A percentile compares a stretch with the other conserved stretches of the same genome.
Conservation (phyloP, 805 yeast species). For the Dipodascopsis tothii region DNA sequence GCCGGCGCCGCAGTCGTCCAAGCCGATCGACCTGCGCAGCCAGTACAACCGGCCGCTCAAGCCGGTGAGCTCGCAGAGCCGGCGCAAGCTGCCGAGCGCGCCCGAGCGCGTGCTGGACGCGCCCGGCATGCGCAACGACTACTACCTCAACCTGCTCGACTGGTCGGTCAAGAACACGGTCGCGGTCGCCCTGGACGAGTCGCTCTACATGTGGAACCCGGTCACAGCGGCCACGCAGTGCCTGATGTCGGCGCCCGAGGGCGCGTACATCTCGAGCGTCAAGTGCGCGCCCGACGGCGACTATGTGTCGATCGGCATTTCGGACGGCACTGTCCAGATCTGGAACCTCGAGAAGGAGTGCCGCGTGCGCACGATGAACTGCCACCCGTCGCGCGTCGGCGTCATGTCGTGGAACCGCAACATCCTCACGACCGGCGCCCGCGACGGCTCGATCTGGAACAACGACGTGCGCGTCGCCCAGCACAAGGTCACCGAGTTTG, state of each 20-base stretch:
- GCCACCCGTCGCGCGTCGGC: conserved; percentile 69
- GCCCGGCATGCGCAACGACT: conserved; percentile 89
- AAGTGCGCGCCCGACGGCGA: conserved; percentile 90
- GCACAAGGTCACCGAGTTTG: conserved; percentile 57
- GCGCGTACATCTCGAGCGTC: conserved; percentile 56
- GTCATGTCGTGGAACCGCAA: conserved; percentile 81
- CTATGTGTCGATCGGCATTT: conserved; percentile 74
- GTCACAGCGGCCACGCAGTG: conserved; percentile 66
- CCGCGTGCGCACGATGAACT: conserved; percentile 65
- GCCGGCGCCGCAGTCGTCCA: conserved; percentile 52
- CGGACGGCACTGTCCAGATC: conserved; percentile 77
- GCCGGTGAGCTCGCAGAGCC: conserved; percentile 30
- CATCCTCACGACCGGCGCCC: conserved; percentile 75
- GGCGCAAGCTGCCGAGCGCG: conserved; percentile 66
- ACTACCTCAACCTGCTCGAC: conserved; percentile 73
- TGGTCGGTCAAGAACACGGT: conserved; percentile 80
- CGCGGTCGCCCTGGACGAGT: conserved; percentile 79
- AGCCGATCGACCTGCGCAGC: conserved; percentile 32
- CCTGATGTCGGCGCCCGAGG: conserved; percentile 47
- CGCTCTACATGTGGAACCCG: conserved; percentile 91
- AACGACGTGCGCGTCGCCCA: conserved; percentile 83
- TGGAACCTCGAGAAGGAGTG: conserved; percentile 82
- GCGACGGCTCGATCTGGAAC: conserved; percentile 74
- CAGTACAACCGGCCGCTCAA: conserved; percentile 33
- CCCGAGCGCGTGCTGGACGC: conserved; percentile 95